Evolutionary conservation across 2,329 filamentous ascomycete species (phyloP).

Genomic region (Phaeosphaeria sp.): DNA sequence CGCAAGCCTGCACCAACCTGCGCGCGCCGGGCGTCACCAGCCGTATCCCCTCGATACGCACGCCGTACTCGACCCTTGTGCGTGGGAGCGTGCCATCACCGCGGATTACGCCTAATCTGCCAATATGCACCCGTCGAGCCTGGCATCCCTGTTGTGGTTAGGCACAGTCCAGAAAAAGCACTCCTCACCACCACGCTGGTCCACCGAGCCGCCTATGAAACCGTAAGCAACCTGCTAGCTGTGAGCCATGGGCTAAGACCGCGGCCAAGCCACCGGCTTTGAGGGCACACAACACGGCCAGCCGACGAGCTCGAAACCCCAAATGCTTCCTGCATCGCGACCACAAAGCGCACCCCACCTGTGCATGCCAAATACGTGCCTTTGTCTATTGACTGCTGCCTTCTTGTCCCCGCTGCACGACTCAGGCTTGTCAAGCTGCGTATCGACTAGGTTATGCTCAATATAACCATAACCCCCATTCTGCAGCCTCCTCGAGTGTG

Average conservation of each 20-base stretch:
- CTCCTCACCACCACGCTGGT: conserved; percentile 21
- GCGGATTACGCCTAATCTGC: conserved; percentile 26
- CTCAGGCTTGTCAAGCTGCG: conserved; percentile 3
- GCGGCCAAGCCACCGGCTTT: conserved; percentile 22
- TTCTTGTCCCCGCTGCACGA: conserved; percentile 1
- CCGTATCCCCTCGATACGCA: conserved; percentile 17
- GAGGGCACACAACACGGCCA: conserved; percentile 18
- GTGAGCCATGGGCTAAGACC: conserved; percentile 14
- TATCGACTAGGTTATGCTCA: conserved; percentile 10
- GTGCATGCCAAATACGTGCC: conserved; percentile 26
- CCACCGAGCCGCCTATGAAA: conserved; percentile 38
- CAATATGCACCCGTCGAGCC: conserved; percentile 14
- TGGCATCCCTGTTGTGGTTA: conserved; percentile 23
- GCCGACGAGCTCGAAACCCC: conserved; percentile 18
- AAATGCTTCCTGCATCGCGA: conserved; percentile 20
- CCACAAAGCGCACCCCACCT: conserved; percentile 13
- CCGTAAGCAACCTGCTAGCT: conserved; percentile 33
- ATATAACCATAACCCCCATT: conserved; percentile 7
- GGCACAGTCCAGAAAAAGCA: conserved; percentile 36
- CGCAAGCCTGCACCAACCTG: conserved; percentile 1
- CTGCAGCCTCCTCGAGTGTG: conserved; percentile 8
- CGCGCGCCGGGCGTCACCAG: conserved; percentile 25
- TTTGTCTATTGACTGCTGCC: conserved; percentile 18
- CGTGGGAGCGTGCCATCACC: conserved; percentile 36
- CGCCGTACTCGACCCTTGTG: conserved; percentile 14